phyloP scores from a whole-genome alignment of 2,329 filamentous ascomycete species.

The Nigrograna mackinnonii region DNA sequence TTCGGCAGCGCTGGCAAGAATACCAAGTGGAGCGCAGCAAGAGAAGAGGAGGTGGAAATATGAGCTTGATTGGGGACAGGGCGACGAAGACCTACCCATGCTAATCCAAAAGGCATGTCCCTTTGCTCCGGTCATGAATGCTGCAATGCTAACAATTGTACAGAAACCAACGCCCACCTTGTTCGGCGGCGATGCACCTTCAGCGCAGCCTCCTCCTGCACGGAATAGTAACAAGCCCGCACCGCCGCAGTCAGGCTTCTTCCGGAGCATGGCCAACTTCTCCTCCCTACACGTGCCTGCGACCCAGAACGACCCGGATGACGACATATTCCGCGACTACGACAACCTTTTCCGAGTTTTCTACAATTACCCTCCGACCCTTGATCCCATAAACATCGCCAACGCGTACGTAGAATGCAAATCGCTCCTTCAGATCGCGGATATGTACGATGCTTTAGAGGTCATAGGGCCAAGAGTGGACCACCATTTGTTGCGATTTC shows the following conservation, averaged over 20 bases:
- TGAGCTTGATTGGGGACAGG: conserved; percentile 77
- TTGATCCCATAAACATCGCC: conserved; percentile 87
- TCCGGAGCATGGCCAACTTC: conserved; percentile 85
- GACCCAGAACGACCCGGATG: conserved; percentile 57
- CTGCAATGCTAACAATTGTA: conserved; percentile 12
- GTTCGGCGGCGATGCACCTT: conserved; percentile 55
- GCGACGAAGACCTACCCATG: conserved; percentile 76
- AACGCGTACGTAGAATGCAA: conserved; percentile 95
- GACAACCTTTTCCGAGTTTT: conserved; percentile 95
- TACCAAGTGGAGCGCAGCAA: conserved; percentile 41
- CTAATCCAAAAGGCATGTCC: conserved; percentile 74
- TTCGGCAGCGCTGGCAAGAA: conserved; percentile 41
- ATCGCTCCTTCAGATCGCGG: conserved; percentile 82
- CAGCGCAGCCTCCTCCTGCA: conserved; percentile 53
- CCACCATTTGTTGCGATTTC: conserved; percentile 91
- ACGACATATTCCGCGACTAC: conserved; percentile 86
- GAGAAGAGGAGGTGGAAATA: conserved; percentile 77
- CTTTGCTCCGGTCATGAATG: neutral
- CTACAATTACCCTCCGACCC: conserved; percentile 84
- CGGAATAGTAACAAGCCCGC: conserved; percentile 69
- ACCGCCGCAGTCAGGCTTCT: conserved; percentile 71
- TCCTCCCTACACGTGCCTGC: conserved; percentile 55
- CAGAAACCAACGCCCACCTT: conserved; percentile 51
- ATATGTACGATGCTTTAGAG: conserved; percentile 88
- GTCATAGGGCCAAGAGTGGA: conserved; percentile 90